Conservation (phyloP, 768 basidiomycete species). For the Mycena filopes region DNA sequence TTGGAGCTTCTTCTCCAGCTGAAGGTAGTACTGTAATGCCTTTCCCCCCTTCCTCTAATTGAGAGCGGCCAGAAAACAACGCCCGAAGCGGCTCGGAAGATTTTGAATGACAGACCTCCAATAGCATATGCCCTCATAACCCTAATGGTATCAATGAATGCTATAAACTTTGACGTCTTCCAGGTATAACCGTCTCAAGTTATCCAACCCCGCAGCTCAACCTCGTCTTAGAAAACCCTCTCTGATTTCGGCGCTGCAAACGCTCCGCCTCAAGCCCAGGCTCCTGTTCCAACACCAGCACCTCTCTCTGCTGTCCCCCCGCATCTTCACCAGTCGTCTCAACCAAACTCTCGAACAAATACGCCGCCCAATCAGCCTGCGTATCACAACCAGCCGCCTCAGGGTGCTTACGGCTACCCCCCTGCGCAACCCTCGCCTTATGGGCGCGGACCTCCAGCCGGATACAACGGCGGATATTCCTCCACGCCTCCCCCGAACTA, state of each 20-base stretch:
- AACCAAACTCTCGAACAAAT: slow-evolving; percentile 46
- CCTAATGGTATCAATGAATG: slow-evolving; percentile 82
- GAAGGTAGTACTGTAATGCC: slow-evolving; percentile 54
- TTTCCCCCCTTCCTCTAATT: slow-evolving; percentile 6
- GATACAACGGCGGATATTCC: slow-evolving; percentile 33
- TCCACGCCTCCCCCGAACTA: slow-evolving; percentile 20
- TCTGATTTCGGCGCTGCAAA: slow-evolving; percentile 58
- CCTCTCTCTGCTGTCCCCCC: slow-evolving; percentile 60
- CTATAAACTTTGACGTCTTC: slow-evolving; percentile 78
- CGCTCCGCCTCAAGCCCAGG: slow-evolving; percentile 39
- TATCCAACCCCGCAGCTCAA: slow-evolving; percentile 9
- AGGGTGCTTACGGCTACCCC: slow-evolving; percentile 35
- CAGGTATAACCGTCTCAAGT: slow-evolving; percentile 55
- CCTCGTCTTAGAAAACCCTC: slow-evolving; percentile 63
- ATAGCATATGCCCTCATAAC: slow-evolving; percentile 82
- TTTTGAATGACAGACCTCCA: slow-evolving; percentile 78
- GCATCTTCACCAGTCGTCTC: slow-evolving; percentile 51
- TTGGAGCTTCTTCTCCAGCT: slow-evolving; percentile 81
- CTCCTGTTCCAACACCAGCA: slow-evolving; percentile 42
- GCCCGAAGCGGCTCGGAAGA: slow-evolving; percentile 71
- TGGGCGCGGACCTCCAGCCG: slow-evolving; percentile 32
- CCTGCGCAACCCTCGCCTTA: slow-evolving; percentile 1
- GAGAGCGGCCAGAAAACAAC: slow-evolving; percentile 70
- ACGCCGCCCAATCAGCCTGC: slow-evolving; percentile 33
- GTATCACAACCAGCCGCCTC: slow-evolving; percentile 28